A percentile compares a stretch with the other conserved stretches of the same genome.
These are phyloP conservation scores for Fusarium decemcellulare DNA, from an alignment of 2,329 filamentous ascomycete genomes.

Conservation along the genomic window DNA sequence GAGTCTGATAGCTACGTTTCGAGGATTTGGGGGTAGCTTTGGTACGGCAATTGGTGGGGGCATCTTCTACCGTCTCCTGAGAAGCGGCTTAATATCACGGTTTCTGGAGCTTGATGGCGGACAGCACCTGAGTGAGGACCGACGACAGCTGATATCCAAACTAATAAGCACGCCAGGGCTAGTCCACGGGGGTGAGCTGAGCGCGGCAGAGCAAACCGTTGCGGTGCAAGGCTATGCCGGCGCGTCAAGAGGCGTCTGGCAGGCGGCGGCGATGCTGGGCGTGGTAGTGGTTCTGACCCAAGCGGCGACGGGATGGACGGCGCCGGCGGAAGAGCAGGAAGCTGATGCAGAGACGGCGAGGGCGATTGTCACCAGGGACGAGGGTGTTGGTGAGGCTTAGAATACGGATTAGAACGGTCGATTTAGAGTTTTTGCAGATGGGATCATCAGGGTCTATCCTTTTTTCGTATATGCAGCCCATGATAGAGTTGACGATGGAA, in stretches of 20 bases:
- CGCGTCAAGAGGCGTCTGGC: slow-evolving; percentile 63
- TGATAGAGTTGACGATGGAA: neutral
- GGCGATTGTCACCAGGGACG: slow-evolving; percentile 46
- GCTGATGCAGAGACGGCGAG: slow-evolving; percentile 50
- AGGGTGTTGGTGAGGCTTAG: slow-evolving; percentile 50
- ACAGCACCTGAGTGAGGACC: slow-evolving; percentile 49
- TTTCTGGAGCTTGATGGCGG: slow-evolving; percentile 66
- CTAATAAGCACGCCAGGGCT: slow-evolving; percentile 67
- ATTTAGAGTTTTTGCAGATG: neutral
- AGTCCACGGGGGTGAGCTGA: slow-evolving; percentile 61
- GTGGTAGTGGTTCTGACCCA: slow-evolving; percentile 63
- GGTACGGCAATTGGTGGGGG: slow-evolving; percentile 86
- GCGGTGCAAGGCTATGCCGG: slow-evolving; percentile 64
- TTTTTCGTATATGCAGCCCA: neutral
- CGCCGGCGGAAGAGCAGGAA: slow-evolving; percentile 58
- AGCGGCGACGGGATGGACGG: slow-evolving; percentile 66
- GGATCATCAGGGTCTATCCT: too few species aligned
- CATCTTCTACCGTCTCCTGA: slow-evolving; percentile 76
- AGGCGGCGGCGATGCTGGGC: slow-evolving; percentile 60
- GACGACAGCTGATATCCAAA: slow-evolving; percentile 58
- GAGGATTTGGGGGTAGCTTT: slow-evolving; percentile 86
- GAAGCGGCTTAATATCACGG: slow-evolving; percentile 66
- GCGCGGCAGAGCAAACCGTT: slow-evolving; percentile 57
- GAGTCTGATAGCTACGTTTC: slow-evolving; percentile 82
- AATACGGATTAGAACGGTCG: slow-evolving; percentile 6